Evolutionary conservation across 2,329 filamentous ascomycete genomes (phyloP), one percentile per base, ranked within the genome.

Genomic region (Bipolaris zeicola): DNA sequence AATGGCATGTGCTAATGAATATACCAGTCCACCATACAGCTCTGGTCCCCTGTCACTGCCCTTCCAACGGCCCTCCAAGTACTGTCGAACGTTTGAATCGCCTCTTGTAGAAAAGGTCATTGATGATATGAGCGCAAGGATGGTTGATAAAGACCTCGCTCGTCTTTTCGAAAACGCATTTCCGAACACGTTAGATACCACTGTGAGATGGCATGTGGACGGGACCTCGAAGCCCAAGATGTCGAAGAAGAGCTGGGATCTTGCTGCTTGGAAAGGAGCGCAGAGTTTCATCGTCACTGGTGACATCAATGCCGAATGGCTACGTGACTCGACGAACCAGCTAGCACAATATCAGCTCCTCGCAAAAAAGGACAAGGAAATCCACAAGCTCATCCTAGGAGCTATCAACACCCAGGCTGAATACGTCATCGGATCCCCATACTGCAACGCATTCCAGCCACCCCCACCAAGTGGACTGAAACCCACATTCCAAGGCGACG

Each of bases 391-490:
- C 50, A 92, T 99, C 24, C 80, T 96, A 1, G 95, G 95, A 20
- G 94, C 94, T 39, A 96, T 98, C 78, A 96, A 96, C 75, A 98
- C 95, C 0, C 95, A 99, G 77, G 85, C 91, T 14, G 94, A 98
- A 76, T 98, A 92, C 70, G 91, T 99, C 39, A 96, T 98, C 60
- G 87, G 91, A 69, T 92, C 90, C 1, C 95, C 95, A 0, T 99
- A 98, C 79, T 99, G 95, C 83, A 98, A 99, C 76, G 95, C 95
- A 16, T 99, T 98, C 77, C 95, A 99, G 74, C 94, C 95, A 4
- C 95, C 95, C 0, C 89, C 91, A 2, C 91, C 92, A 6, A 93
- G 91, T 62, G 86, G 89, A 14, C 82, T 98, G 0, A 78, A 82
- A 3, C 81, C 89, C 5, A 88, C 87, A 14, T 83, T 85, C 66